Conservation (phyloP, 108 stramenopile species). For the Chaetoceros muelleri region DNA sequence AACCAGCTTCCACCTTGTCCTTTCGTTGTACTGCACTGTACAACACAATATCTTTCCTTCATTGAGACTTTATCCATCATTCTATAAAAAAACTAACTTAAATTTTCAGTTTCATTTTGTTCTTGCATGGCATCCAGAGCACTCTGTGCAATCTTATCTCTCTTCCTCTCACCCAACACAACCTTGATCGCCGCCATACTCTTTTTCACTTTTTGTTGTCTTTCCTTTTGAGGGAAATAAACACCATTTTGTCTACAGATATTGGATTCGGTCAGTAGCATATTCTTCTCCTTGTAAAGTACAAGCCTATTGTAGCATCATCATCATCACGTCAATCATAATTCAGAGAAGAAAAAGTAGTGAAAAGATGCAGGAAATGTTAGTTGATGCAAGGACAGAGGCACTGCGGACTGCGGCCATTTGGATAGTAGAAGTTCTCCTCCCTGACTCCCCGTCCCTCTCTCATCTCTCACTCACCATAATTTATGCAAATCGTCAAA, state of each 20-base stretch:
- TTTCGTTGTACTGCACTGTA: too few species aligned
- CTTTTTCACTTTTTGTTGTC: slow-evolving; percentile 66
- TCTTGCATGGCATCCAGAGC: not conserved
- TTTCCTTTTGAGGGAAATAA: slow-evolving; percentile 63
- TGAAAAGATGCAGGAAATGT: too few species aligned
- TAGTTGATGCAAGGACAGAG: too few species aligned
- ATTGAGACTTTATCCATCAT: too few species aligned
- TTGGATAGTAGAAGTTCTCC: too few species aligned
- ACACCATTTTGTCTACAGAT: slow-evolving; percentile 52
- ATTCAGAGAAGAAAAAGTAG: too few species aligned
- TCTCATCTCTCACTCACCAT: slow-evolving; percentile 53
- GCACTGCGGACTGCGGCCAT: too few species aligned
- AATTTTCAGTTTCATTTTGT: too few species aligned
- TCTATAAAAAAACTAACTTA: too few species aligned
- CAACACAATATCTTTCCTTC: too few species aligned
- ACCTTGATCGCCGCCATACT: slow-evolving; percentile 81
- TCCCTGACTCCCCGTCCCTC: not conserved
- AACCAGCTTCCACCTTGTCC: too few species aligned
- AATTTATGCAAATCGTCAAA: slow-evolving; percentile 87
- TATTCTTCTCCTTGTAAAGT: slow-evolving; percentile 89
- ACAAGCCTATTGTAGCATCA: slow-evolving; percentile 53
- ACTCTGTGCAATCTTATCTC: slow-evolving; percentile 41
- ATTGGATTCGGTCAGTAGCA: slow-evolving; percentile 79
- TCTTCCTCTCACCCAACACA: slow-evolving; percentile 81
- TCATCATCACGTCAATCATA: too few species aligned